Percentiles rank a stretch among this genome's conserved stretches.
Conservation (phyloP, 2,329 filamentous ascomycete species). For the Calonectria leucothoes region DNA sequence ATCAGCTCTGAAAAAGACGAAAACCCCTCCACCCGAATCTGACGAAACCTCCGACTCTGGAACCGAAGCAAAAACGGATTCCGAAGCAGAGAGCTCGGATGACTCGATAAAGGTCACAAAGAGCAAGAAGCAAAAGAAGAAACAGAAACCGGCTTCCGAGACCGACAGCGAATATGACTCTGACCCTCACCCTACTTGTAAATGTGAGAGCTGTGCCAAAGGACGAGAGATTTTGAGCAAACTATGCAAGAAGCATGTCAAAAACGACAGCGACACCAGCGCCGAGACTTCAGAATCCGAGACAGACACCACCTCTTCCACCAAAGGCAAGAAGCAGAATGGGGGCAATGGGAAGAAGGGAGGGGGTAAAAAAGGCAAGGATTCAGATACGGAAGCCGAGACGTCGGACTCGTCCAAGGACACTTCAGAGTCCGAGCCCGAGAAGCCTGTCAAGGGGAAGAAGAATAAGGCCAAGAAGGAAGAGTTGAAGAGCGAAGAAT, state of each 20-base stretch:
- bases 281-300: slow-evolving; percentile 35
- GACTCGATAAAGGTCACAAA: slow-evolving; percentile 17
- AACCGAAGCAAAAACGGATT: slow-evolving; percentile 31
- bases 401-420: slow-evolving; percentile 38
- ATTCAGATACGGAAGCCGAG: slow-evolving; percentile 40
- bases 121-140: slow-evolving; percentile 35
- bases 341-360: slow-evolving; percentile 34
- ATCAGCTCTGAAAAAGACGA: slow-evolving; percentile 39
- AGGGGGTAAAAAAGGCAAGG: slow-evolving; percentile 32
- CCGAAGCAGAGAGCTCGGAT: slow-evolving; percentile 34
- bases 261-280: slow-evolving; percentile 15
- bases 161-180: slow-evolving; percentile 44
- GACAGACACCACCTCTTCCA: slow-evolving; percentile 24
- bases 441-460: slow-evolving; percentile 26
- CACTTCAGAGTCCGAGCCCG: slow-evolving; percentile 30
- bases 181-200: slow-evolving; percentile 49
- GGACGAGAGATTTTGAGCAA: slow-evolving; percentile 35
- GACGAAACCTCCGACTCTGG: slow-evolving; percentile 38
- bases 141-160: slow-evolving; percentile 22
- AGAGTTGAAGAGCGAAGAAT: slow-evolving; percentile 26
- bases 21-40: slow-evolving; percentile 28
- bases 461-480: slow-evolving; percentile 26
- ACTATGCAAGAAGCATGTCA: slow-evolving; percentile 33
- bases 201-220: slow-evolving; percentile 41
- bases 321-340: slow-evolving; percentile 27